Percentiles rank a stretch among this genome's conserved stretches.
These are phyloP conservation scores for Yamadazyma triangularis DNA, from an alignment of 1,139 yeast species.

Conservation along the genomic window DNA sequence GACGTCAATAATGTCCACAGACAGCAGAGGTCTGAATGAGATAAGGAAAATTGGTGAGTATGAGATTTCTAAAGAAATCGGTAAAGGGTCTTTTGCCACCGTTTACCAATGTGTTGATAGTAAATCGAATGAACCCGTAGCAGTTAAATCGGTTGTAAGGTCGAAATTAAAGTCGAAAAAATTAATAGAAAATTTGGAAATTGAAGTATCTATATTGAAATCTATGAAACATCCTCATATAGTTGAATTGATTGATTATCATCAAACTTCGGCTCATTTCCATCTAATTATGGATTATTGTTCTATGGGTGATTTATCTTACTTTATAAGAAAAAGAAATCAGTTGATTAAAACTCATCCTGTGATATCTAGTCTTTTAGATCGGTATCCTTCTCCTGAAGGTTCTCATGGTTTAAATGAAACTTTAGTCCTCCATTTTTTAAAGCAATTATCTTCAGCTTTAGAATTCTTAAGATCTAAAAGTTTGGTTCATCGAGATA, in stretches of 20 bases:
- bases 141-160: slow-evolving; percentile 82
- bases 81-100: slow-evolving; percentile 50
- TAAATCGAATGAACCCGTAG: slow-evolving; percentile 58
- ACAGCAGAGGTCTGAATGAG: slow-evolving; percentile 1
- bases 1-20: slow-evolving; percentile 8
- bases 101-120: slow-evolving; percentile 43
- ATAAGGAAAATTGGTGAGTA: slow-evolving; percentile 24
- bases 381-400: slow-evolving; percentile 78
- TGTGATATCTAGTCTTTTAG: slow-evolving; percentile 67
- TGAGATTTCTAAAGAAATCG: slow-evolving; percentile 42
- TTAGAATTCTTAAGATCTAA: slow-evolving; percentile 73
- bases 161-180: slow-evolving; percentile 82
- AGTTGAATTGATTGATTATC: slow-evolving; percentile 78
- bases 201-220: slow-evolving; percentile 83
- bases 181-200: slow-evolving; percentile 81
- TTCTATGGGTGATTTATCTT: slow-evolving; percentile 88
- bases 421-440: slow-evolving; percentile 73
- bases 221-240: slow-evolving; percentile 90
- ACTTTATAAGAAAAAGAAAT: slow-evolving; percentile 72
- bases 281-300: slow-evolving; percentile 97
- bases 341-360: slow-evolving; percentile 77
- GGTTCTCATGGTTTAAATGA: slow-evolving; percentile 77
- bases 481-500: slow-evolving; percentile 88
- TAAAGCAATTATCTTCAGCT: slow-evolving; percentile 84
- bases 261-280: slow-evolving; percentile 73